Evolutionary conservation across 257 asterid genomes (phyloP).

Genomic region (Solanum peruvianum): DNA sequence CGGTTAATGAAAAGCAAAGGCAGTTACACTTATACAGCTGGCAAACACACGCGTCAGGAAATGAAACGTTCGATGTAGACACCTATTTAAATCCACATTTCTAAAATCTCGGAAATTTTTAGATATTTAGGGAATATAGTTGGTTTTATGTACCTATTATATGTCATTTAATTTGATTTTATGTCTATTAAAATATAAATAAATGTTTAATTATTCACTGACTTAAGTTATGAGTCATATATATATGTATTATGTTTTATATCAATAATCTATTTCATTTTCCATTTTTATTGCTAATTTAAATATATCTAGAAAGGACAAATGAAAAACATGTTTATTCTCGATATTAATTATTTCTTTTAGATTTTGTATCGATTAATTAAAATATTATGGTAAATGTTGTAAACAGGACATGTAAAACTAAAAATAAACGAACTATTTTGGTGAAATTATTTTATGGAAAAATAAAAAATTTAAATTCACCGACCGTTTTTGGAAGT

Average conservation of each 20-base stretch:
- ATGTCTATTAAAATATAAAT: too few relatives aligned
- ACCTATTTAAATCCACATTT: slow-evolving; percentile 18
- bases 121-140: not conserved
- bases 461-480: slow-evolving; percentile 21
- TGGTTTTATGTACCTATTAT: not conserved
- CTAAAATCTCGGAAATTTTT: slow-evolving; percentile 14
- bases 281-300: not conserved
- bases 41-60: slow-evolving; percentile 53
- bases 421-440: not conserved
- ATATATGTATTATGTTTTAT: not conserved
- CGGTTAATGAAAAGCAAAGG: slow-evolving; percentile 19
- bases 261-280: not conserved
- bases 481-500: slow-evolving; percentile 93
- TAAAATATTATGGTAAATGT: not conserved
- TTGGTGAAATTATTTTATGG: not conserved
- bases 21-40: slow-evolving; percentile 62
- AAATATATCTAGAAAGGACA: not conserved
- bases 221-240: too few relatives aligned
- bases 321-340: too few relatives aligned
- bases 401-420: not conserved
- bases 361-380: not conserved
- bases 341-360: not conserved
- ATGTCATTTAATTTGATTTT: not conserved
- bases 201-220: too few relatives aligned
- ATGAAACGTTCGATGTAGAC: slow-evolving; percentile 10